Base-by-base conservation (phyloP, 73 alveolate species). In the Stentor coeruleus region DNA sequence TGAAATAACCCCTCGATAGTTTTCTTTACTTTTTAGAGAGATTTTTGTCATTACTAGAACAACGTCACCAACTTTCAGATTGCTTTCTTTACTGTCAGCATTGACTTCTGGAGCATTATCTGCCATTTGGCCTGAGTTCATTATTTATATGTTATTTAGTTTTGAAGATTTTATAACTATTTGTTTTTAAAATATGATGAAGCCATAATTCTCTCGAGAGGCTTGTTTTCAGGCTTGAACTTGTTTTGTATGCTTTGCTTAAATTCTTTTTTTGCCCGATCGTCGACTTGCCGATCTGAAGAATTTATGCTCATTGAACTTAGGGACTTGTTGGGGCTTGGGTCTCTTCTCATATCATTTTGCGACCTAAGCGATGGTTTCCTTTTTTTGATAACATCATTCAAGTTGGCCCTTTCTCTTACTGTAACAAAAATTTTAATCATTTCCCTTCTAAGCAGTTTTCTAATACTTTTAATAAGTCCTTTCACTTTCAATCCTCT, bases 31-130 rank as follows among this genome's bases (percentile, higher is more conserved):
- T 20, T 2, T 20, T 20, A 20, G 11, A 2, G 79, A 66, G 11
- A 20, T 20, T 20, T 14, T 28, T 49, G 66, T 20, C 39, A 26
- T 66, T 20, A 66, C 49, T 2, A 66, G 40, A 0, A 66, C 33
- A 14, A 66, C 36, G 37, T 66, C 79, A 0, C 79, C 79, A 33
- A 66, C 79, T 66, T 66, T 66, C 39, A 66, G n/a, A 33, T 66
- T 20, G 73, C 73, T 31, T n/a, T n/a, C 0, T 57, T 57, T 57
- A 57, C n/a, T n/a, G n/a, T n/a, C n/a, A n/a, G n/a, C n/a, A n/a
- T n/a, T n/a, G n/a, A n/a, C n/a, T n/a, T n/a, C n/a, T n/a, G n/a
- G n/a, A n/a, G n/a, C n/a, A n/a, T n/a, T n/a, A n/a, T n/a, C n/a
- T n/a, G n/a, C n/a, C n/a, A n/a, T n/a, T n/a, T n/a, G n/a, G n/a